A percentile compares a stretch with the other conserved stretches of the same genome.
phyloP scores from a whole-genome alignment of 352 stramenopile species.

The Phytophthora boehmeriae region DNA sequence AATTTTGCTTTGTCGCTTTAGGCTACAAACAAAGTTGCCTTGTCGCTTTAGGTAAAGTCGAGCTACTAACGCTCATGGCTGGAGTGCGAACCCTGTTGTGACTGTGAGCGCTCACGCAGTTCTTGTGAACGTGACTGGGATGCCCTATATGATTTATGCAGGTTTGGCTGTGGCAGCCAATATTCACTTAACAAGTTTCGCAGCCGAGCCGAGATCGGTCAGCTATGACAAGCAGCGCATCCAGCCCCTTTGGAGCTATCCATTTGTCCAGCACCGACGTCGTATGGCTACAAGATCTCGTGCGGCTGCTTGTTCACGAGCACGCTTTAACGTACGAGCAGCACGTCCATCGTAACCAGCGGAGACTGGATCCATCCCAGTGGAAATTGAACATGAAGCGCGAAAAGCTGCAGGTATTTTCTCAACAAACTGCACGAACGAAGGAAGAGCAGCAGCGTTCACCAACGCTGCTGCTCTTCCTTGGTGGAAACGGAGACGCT shows the following conservation, averaged over 20 bases:
- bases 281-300: slow-evolving; percentile 28
- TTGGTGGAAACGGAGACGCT: slow-evolving; percentile 4
- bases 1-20: too few species aligned
- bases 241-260: slow-evolving; percentile 30
- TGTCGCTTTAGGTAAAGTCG: too few species aligned
- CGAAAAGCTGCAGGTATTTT: slow-evolving; percentile 27
- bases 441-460: slow-evolving; percentile 14
- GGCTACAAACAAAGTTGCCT: too few species aligned
- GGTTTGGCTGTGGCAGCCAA: slow-evolving; percentile 65
- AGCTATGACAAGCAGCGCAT: slow-evolving; percentile 5
- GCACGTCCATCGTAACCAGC: slow-evolving; percentile 24
- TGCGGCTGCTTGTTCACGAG: slow-evolving; percentile 25
- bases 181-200: slow-evolving; percentile 44
- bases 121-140: slow-evolving; percentile 61
- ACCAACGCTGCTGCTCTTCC: too few species aligned
- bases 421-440: slow-evolving; percentile 12
- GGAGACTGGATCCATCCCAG: slow-evolving; percentile 13
- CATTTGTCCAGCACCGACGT: slow-evolving; percentile 24
- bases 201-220: not conserved
- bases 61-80: slow-evolving; percentile 68
- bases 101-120: slow-evolving; percentile 70
- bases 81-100: slow-evolving; percentile 59
- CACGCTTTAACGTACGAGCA: slow-evolving; percentile 24
- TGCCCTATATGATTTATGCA: slow-evolving; percentile 76
- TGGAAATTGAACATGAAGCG: slow-evolving; percentile 28